A percentile compares a stretch with the other conserved stretches of the same genome.
Evolutionary conservation across 768 basidiomycete species (phyloP).

Genomic region (Mycena vulgaris): DNA sequence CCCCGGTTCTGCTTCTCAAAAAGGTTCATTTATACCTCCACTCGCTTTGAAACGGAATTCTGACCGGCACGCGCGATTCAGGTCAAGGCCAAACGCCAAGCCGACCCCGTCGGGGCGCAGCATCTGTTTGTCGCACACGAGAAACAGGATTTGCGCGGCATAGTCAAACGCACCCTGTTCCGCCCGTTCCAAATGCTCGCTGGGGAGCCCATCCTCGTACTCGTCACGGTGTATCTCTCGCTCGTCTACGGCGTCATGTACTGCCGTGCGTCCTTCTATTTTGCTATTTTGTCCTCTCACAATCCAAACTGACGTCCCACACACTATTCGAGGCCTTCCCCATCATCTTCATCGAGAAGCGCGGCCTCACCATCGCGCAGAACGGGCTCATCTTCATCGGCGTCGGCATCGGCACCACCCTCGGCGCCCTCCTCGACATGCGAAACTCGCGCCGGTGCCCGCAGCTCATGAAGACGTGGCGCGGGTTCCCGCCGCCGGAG

Average conservation of each 20-base stretch:
- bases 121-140: constrained; percentile 73
- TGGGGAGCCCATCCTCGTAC: constrained; percentile 74
- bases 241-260: constrained; percentile 75
- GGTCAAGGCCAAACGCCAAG: constrained; percentile 64
- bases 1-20: constrained; percentile 67
- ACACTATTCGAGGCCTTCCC: constrained; percentile 73
- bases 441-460: constrained; percentile 56
- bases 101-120: constrained; percentile 60
- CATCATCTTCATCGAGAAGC: constrained; percentile 57
- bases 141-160: constrained; percentile 63
- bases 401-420: constrained; percentile 63
- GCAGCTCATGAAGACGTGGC: constrained; percentile 61
- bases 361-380: constrained; percentile 57
- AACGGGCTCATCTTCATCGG: constrained; percentile 72
- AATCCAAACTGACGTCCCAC: not conserved
- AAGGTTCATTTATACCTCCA: constrained; percentile 43
- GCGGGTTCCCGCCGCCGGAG: constrained; percentile 74
- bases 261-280: constrained; percentile 66
- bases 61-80: too few species aligned
- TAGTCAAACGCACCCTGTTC: constrained; percentile 70
- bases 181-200: constrained; percentile 75
- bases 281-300: too few species aligned
- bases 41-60: too few species aligned
- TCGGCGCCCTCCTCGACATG: constrained; percentile 60
- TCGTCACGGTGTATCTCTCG: constrained; percentile 74